Evolutionary conservation across 2,329 filamentous ascomycete species (phyloP).

Genomic region (Aureobasidium vineae): DNA sequence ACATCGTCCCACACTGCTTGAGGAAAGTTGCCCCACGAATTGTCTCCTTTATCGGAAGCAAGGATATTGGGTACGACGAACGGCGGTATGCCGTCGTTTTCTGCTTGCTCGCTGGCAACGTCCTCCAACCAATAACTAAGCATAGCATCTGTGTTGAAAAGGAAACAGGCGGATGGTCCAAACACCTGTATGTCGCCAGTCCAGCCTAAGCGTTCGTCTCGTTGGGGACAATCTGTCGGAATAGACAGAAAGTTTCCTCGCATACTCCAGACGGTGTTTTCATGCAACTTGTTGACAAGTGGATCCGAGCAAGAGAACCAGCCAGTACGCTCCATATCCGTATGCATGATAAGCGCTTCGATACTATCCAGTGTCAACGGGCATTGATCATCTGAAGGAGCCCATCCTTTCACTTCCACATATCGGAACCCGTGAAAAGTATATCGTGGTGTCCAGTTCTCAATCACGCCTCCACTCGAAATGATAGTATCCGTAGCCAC

Average conservation of each 20-base stretch:
- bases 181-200: conserved; percentile 55
- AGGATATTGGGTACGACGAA: conserved; percentile 32
- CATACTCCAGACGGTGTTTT: conserved; percentile 58
- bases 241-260: conserved; percentile 58
- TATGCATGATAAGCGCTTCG: conserved; percentile 49
- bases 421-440: conserved; percentile 58
- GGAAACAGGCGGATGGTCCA: conserved; percentile 51
- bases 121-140: conserved; percentile 54
- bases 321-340: conserved; percentile 53
- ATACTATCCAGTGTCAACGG: conserved; percentile 33
- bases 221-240: conserved; percentile 59
- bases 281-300: conserved; percentile 55
- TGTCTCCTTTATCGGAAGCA: conserved; percentile 24
- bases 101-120: conserved; percentile 41
- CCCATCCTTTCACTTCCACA: conserved; percentile 51
- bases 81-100: conserved; percentile 31
- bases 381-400: conserved; percentile 31
- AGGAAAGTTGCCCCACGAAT: conserved; percentile 24
- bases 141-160: conserved; percentile 55
- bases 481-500: conserved; percentile 46
- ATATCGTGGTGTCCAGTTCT: conserved; percentile 49
- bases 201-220: conserved; percentile 57
- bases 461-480: conserved; percentile 34
- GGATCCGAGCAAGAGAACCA: conserved; percentile 54
- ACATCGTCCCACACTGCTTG: conserved; percentile 45